phyloP scores from a whole-genome alignment of 2,329 filamentous ascomycete species.

The Penicillium vulpinum region DNA sequence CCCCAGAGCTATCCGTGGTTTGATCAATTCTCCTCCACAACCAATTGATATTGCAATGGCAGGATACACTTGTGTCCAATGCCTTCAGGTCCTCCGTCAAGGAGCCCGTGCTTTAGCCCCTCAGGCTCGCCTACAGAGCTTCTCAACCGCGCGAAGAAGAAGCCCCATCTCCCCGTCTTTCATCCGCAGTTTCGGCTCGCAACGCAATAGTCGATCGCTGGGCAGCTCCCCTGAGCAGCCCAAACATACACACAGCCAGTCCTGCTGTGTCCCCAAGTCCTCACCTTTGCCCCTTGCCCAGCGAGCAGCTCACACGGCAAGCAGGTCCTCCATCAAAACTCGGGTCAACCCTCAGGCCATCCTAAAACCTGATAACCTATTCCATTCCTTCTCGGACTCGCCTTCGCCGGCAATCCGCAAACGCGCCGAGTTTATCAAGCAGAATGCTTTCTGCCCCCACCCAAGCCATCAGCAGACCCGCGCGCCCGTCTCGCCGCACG shows the following conservation, averaged over 20 bases:
- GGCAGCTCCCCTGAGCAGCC: constrained; percentile 19
- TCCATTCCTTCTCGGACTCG: constrained; percentile 87
- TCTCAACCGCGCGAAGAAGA: constrained; percentile 27
- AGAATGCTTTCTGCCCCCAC: constrained; percentile 92
- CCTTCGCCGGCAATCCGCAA: constrained; percentile 84
- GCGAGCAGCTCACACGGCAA: constrained; percentile 30
- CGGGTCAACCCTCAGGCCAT: constrained; percentile 41
- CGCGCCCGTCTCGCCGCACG: constrained; percentile 63
- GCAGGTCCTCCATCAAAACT: constrained; percentile 24
- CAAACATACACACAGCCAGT: constrained; percentile 14
- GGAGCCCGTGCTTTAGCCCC: constrained; percentile 26
- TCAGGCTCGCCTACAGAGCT: constrained; percentile 24
- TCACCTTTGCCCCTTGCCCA: constrained; percentile 24
- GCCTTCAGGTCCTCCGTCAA: constrained; percentile 38
- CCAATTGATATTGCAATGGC: constrained; percentile 35
- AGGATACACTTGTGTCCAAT: constrained; percentile 44
- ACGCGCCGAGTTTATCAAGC: constrained; percentile 85
- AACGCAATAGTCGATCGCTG: constrained; percentile 24
- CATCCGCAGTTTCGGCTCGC: constrained; percentile 32
- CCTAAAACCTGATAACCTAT: constrained; percentile 76
- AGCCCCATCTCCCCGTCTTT: constrained; percentile 26
- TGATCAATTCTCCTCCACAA: constrained; percentile 9
- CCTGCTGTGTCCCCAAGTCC: constrained; percentile 9
- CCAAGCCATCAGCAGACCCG: constrained; percentile 79
- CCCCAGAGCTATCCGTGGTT: constrained; percentile 6